Evolutionary conservation across 2,329 filamentous ascomycete genomes (phyloP).

Genomic region (Alternaria arbusti): DNA sequence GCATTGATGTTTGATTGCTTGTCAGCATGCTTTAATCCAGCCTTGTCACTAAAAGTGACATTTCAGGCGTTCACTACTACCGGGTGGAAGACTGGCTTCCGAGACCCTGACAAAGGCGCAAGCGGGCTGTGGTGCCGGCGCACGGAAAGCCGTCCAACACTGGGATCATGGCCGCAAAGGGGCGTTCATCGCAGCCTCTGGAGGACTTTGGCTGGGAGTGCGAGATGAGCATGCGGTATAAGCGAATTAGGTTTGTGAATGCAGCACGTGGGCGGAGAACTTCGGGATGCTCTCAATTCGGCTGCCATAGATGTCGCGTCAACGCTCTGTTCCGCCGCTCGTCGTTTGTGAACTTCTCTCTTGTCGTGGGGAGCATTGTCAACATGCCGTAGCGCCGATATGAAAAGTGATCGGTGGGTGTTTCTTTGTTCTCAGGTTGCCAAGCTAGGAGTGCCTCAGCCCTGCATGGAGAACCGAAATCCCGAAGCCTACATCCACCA

Average conservation of each 20-base stretch:
- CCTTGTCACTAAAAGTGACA: neutral
- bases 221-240: neutral
- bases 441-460: neutral
- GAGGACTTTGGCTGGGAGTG: neutral
- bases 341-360: neutral
- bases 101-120: neutral
- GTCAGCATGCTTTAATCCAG: neutral
- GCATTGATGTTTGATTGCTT: neutral
- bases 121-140: neutral
- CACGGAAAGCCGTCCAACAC: neutral
- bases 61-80: neutral
- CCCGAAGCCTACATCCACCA: neutral
- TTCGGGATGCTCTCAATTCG: neutral
- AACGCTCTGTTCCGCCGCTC: neutral
- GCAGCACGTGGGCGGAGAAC: neutral
- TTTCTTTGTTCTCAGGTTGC: neutral
- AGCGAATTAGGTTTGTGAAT: neutral
- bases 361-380: neutral
- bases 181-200: neutral
- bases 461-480: neutral
- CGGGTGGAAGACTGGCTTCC: neutral
- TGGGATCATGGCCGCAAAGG: neutral
- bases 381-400: neutral
- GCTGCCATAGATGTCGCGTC: neutral
- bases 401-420: neutral